Evolutionary conservation across 257 asterid species (phyloP).

Genomic region (Salvia rosmarinus): DNA sequence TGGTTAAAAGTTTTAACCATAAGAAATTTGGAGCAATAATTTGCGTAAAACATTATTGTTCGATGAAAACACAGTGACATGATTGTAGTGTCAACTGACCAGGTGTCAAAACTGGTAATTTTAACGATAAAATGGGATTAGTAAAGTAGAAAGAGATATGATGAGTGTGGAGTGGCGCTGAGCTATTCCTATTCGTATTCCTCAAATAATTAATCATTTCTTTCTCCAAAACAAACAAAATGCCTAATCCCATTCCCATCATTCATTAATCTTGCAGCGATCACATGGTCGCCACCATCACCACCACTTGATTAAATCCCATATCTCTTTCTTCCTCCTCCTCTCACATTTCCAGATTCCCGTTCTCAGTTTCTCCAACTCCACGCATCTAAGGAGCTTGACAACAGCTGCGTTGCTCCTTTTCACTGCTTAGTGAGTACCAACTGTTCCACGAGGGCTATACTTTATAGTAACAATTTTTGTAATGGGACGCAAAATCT

Average conservation of each 20-base stretch:
- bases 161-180: constrained; percentile 24
- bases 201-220: constrained; percentile 23
- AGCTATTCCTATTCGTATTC: neutral
- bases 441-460: neutral
- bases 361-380: constrained; percentile 13
- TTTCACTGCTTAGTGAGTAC: constrained; percentile 31
- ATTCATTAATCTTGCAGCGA: constrained; percentile 26
- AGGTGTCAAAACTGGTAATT: constrained; percentile 9
- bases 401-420: constrained; percentile 31
- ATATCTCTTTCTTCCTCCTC: constrained; percentile 7
- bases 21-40: no score
- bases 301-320: constrained; percentile 39
- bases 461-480: neutral
- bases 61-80: no score
- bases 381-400: constrained; percentile 26
- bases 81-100: no score
- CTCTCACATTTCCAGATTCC: constrained; percentile 28
- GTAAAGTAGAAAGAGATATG: constrained; percentile 13
- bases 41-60: no score
- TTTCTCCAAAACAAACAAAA: constrained; percentile 19
- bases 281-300: constrained; percentile 38
- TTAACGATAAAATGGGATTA: neutral
- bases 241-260: constrained; percentile 24
- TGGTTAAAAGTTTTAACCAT: no score
- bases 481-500: neutral